These are phyloP conservation scores for Cairneyella variabilis DNA, from an alignment of 495 filamentous ascomycete species.

Conservation along the genomic window DNA sequence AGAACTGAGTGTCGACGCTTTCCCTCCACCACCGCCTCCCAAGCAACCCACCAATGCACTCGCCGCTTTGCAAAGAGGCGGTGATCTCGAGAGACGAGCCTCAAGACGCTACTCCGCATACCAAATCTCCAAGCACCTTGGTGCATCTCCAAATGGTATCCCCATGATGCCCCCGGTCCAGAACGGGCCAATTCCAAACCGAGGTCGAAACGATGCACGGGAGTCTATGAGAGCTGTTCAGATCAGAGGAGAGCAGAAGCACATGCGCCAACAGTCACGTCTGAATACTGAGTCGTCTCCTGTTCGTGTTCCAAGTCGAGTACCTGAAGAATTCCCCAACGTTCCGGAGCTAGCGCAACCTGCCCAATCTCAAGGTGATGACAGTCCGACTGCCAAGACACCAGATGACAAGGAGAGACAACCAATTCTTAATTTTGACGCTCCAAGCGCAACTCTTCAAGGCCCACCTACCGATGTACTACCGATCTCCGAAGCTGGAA, in stretches of 20 bases:
- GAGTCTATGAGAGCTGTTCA: slow-evolving; percentile 93
- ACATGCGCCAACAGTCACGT: slow-evolving; percentile 60
- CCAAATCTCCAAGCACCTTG: slow-evolving; percentile 91
- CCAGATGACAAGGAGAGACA: slow-evolving; percentile 57
- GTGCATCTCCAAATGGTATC: slow-evolving; percentile 72
- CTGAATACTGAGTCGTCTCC: slow-evolving; percentile 54
- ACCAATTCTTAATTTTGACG: slow-evolving; percentile 33
- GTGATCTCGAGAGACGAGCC: slow-evolving; percentile 88
- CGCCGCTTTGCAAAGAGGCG: slow-evolving; percentile 83
- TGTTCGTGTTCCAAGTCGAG: slow-evolving; percentile 54
- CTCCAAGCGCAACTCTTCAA: slow-evolving; percentile 24
- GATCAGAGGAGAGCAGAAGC: slow-evolving; percentile 62
- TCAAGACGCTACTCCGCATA: slow-evolving; percentile 92
- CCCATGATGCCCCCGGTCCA: slow-evolving; percentile 79
- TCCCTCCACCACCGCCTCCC: slow-evolving; percentile 68
- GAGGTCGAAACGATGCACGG: slow-evolving; percentile 73
- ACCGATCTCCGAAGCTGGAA: slow-evolving; percentile 5
- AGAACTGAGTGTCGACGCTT: slow-evolving; percentile 44
- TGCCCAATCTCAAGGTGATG: slow-evolving; percentile 35
- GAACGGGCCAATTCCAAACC: slow-evolving; percentile 82
- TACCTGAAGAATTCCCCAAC: slow-evolving; percentile 54
- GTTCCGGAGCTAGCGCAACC: slow-evolving; percentile 31
- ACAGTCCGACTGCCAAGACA: slow-evolving; percentile 49
- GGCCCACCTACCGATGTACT: slow-evolving; percentile 17
- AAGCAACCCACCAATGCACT: slow-evolving; percentile 84